Evolutionary conservation across 768 basidiomycete species (phyloP).

Genomic region (Rhizopogon roseolus): DNA sequence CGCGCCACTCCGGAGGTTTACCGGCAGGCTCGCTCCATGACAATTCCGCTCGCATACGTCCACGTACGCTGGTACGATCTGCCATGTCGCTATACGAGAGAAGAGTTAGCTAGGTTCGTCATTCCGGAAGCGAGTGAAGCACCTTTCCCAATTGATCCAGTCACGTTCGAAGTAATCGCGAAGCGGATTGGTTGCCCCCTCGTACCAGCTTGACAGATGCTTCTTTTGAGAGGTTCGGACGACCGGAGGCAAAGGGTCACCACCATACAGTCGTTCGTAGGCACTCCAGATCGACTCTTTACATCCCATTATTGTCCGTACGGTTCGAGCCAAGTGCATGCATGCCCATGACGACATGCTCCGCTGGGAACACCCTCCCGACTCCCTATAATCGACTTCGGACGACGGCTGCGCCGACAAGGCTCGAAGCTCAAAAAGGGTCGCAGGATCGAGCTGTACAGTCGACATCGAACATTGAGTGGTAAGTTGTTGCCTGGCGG

Average conservation of each 20-base stretch:
- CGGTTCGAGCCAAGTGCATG: conserved; percentile 62
- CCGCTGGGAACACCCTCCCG: conserved; percentile 19
- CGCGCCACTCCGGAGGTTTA: conserved; percentile 45
- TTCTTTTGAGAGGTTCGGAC: conserved; percentile 31
- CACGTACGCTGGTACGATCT: conserved; percentile 62
- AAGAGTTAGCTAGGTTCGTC: conserved; percentile 4
- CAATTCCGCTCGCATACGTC: conserved; percentile 39
- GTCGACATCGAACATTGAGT: neutral
- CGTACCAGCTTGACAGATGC: conserved; percentile 18
- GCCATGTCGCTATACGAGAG: conserved; percentile 59
- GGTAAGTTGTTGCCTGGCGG: conserved; percentile 12
- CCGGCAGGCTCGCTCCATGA: conserved; percentile 48
- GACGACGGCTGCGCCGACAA: conserved; percentile 15
- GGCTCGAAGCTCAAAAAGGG: conserved; percentile 26
- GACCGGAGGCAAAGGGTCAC: conserved; percentile 32
- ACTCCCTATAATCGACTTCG: conserved; percentile 16
- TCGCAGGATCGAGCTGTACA: conserved; percentile 22
- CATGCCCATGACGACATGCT: conserved; percentile 41
- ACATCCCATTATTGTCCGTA: conserved; percentile 54
- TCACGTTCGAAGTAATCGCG: conserved; percentile 61
- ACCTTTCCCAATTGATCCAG: conserved; percentile 73
- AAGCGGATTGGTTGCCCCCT: conserved; percentile 26
- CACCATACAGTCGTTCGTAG: conserved; percentile 45
- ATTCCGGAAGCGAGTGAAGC: conserved; percentile 14
- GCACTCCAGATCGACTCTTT: conserved; percentile 68